phyloP scores from a whole-genome alignment of 768 basidiomycete genomes.

The Clitopilus passeckerianus region DNA sequence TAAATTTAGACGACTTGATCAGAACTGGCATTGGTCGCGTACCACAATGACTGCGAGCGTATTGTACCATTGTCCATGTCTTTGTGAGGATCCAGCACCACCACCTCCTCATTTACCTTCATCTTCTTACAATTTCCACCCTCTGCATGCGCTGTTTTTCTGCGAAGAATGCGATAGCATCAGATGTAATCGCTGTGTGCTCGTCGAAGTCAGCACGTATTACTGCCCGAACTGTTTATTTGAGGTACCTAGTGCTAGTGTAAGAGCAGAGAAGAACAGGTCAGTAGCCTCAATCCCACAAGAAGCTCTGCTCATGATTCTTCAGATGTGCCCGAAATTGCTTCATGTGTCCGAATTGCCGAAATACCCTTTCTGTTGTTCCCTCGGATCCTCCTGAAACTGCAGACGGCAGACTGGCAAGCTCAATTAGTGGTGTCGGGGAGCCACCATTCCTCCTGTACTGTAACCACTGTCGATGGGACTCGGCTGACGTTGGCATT shows the following conservation, averaged over 20 bases:
- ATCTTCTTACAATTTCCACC: constrained; percentile 77
- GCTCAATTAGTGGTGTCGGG: constrained; percentile 56
- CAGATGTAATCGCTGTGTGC: constrained; percentile 88
- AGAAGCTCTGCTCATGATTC: too few species aligned
- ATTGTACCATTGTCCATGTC: constrained; percentile 72
- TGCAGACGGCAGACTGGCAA: constrained; percentile 49
- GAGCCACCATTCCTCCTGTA: constrained; percentile 89
- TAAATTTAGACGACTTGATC: neutral
- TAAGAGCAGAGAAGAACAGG: constrained; percentile 98
- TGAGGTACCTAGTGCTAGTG: constrained; percentile 96
- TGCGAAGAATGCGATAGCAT: constrained; percentile 99
- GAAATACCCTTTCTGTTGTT: constrained; percentile 87
- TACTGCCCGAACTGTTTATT: constrained; percentile 98
- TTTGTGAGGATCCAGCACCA: constrained; percentile 50
- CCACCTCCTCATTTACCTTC: constrained; percentile 76
- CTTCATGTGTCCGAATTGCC: constrained; percentile 93
- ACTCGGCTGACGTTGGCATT: constrained; percentile 86
- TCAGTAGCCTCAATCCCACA: too few species aligned
- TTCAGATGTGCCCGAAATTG: constrained; percentile 94
- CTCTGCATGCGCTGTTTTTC: constrained; percentile 85
- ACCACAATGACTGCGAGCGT: constrained; percentile 30
- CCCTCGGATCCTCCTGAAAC: constrained; percentile 77
- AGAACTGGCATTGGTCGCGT: neutral
- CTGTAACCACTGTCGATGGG: constrained; percentile 94
- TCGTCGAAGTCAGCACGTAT: constrained; percentile 92